Percentiles rank a stretch among this genome's conserved stretches.
Evolutionary conservation across 768 basidiomycete species (phyloP).

Genomic region (Russula foetens): DNA sequence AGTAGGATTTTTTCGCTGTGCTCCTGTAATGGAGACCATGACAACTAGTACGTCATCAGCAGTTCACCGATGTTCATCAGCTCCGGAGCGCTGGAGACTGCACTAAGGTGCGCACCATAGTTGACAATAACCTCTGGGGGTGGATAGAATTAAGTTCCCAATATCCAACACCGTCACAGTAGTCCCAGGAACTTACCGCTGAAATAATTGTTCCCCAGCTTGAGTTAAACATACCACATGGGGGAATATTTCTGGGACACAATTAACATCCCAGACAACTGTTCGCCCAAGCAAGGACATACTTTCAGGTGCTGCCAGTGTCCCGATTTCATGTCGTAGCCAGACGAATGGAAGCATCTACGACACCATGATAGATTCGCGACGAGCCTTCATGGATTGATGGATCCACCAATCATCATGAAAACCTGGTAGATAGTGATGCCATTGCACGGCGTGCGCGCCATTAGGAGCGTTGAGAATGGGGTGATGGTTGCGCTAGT

Average conservation of each 20-base stretch:
- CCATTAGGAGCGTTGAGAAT: conserved; percentile 47
- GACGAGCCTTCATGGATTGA: conserved; percentile 56
- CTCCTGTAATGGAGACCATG: conserved; percentile 45
- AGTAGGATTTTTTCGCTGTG: conserved; percentile 48
- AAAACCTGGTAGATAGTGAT: conserved; percentile 53
- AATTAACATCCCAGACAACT: neutral
- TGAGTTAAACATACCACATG: conserved; percentile 60
- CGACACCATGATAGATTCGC: conserved; percentile 62
- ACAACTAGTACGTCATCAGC: conserved; percentile 40
- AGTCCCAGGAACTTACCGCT: conserved; percentile 24
- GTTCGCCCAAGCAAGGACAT: neutral
- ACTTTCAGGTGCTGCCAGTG: conserved; percentile 36
- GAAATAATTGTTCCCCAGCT: conserved; percentile 53
- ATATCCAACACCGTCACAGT: neutral
- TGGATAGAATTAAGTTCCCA: neutral
- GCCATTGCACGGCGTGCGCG: conserved; percentile 54
- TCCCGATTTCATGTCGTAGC: conserved; percentile 51
- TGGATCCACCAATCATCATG: conserved; percentile 55
- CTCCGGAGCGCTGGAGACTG: conserved; percentile 20
- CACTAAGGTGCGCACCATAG: conserved; percentile 24
- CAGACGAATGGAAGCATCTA: conserved; percentile 44
- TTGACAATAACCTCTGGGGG: conserved; percentile 28
- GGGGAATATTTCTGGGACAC: conserved; percentile 45
- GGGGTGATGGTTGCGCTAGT: conserved; percentile 40
- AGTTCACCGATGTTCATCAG: neutral